phyloP scores from a whole-genome alignment of 2,329 filamentous ascomycete species.

The Claviceps lovelessii region DNA sequence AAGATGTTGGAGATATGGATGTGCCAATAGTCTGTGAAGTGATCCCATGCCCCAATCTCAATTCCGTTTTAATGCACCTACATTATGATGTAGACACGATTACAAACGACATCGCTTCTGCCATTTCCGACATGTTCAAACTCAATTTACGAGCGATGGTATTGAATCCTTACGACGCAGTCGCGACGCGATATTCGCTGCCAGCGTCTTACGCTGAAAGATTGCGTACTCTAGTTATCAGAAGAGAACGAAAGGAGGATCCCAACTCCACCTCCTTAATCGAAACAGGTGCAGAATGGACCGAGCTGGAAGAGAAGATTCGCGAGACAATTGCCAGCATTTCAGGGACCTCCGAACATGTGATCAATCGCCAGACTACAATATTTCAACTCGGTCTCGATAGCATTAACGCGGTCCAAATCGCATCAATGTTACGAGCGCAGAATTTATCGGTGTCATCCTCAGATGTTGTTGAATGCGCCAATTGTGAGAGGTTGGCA shows the following conservation, averaged over 20 bases:
- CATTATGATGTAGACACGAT: slow-evolving; percentile 42
- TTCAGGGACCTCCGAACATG: slow-evolving; percentile 32
- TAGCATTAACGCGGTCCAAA: slow-evolving; percentile 73
- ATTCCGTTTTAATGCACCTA: slow-evolving; percentile 44
- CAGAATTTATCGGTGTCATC: slow-evolving; percentile 45
- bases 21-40: slow-evolving; percentile 66
- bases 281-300: slow-evolving; percentile 28
- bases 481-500: slow-evolving; percentile 29
- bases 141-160: slow-evolving; percentile 14
- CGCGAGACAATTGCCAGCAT: slow-evolving; percentile 44
- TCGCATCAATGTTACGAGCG: slow-evolving; percentile 53
- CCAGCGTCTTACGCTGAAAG: neutral
- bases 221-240: slow-evolving; percentile 12
- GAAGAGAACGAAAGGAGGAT: slow-evolving; percentile 9
- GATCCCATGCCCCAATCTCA: slow-evolving; percentile 35
- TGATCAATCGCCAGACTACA: slow-evolving; percentile 47
- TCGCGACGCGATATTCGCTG: neutral
- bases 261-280: slow-evolving; percentile 3
- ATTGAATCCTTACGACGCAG: slow-evolving; percentile 12
- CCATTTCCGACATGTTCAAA: slow-evolving; percentile 19
- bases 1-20: slow-evolving; percentile 53
- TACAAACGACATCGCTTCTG: slow-evolving; percentile 13
- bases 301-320: slow-evolving; percentile 34
- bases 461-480: slow-evolving; percentile 58
- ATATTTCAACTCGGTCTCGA: slow-evolving; percentile 84